Base-by-base conservation (phyloP, 2,329 filamentous ascomycete species). In the Fusarium chuoi region DNA sequence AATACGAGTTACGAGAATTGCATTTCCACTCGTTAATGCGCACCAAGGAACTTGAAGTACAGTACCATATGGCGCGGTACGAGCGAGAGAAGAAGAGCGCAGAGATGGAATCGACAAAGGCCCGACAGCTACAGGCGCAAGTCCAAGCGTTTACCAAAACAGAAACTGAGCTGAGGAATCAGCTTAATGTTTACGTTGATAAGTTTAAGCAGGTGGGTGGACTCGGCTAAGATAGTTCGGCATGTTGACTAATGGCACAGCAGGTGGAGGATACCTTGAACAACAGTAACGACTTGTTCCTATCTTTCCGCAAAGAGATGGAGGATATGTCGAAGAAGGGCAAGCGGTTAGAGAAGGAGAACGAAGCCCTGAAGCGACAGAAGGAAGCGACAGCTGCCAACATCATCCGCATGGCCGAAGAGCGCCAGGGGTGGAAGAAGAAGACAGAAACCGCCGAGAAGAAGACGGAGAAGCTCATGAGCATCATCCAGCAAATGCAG, bases 271-370 rank as follows among this genome's bases (percentile, higher is more conserved):
- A 98, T 84, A 98, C 96, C 42, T 89, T 98, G 58, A 98, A 98
- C 84, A 98, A 98, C 82, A 98, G 94, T 83, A 98, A 98, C 85
- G 96, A 98, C 81, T 87, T 98, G 61, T 98, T 98, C 83, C 87
- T 98, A 76, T 98, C 96, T 2, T 98, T 98, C 84, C 91, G 96
- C 62, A 98, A 98, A 85, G 96, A 98, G 84, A 98, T 98, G 95
- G 96, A 98, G 84, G 96, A 98, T 80, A 98, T 98, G 95, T 98
- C 95, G 2, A 98, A 98, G 86, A 98, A 98, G 86, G 98, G 96
- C 11, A 98, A 98, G 84, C 92, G 95, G 33, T 87, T 99, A 60
- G 96, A 99, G 82, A 98, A 98, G 84, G 96, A 99, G 80, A 98
- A 99, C 79, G 92, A 96, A 77, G 92, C 90, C 24, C 89, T 98